Percentiles rank a stretch among this genome's conserved stretches.
Evolutionary conservation across 495 filamentous ascomycete genomes (phyloP).

Genomic region (Aspergillus hancockii): DNA sequence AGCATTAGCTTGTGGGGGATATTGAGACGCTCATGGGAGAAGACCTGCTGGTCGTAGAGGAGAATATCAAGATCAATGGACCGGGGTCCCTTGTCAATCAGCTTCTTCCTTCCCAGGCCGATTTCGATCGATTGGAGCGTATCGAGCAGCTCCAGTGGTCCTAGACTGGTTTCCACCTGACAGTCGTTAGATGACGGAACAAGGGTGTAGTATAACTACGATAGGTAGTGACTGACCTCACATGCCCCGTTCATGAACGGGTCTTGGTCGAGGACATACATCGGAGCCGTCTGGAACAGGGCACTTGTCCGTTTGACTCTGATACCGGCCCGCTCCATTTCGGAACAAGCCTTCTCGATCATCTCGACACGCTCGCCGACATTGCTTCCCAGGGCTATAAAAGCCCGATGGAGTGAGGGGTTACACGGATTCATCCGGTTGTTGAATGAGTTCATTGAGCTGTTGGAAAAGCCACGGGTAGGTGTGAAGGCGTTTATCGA

Average conservation of each 20-base stretch:
- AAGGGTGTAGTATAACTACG: background rate
- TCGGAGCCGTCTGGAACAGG: conserved; percentile 91
- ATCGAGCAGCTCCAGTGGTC: conserved; percentile 74
- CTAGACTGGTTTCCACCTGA: conserved; percentile 79
- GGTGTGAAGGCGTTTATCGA: background rate
- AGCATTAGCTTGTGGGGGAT: conserved; percentile 85
- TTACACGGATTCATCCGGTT: conserved; percentile 29
- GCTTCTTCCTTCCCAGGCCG: conserved; percentile 72
- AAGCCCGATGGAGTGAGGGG: conserved; percentile 55
- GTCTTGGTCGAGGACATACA: conserved; percentile 91
- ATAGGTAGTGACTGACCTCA: conserved; percentile 59
- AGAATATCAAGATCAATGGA: conserved; percentile 95
- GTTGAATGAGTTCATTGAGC: conserved; percentile 17
- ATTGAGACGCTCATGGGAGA: conserved; percentile 69
- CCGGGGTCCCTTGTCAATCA: conserved; percentile 89
- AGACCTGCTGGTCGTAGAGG: conserved; percentile 70
- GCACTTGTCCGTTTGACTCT: conserved; percentile 77
- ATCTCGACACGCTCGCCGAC: conserved; percentile 79
- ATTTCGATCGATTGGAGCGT: conserved; percentile 82
- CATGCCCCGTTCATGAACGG: conserved; percentile 91
- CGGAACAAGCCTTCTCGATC: conserved; percentile 79
- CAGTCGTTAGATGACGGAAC: background rate
- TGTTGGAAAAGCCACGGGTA: conserved; percentile 29
- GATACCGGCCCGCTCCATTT: conserved; percentile 72
- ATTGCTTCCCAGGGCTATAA: conserved; percentile 91